phyloP scores from a whole-genome alignment of 768 basidiomycete genomes.

The Albatrellus ellisii region DNA sequence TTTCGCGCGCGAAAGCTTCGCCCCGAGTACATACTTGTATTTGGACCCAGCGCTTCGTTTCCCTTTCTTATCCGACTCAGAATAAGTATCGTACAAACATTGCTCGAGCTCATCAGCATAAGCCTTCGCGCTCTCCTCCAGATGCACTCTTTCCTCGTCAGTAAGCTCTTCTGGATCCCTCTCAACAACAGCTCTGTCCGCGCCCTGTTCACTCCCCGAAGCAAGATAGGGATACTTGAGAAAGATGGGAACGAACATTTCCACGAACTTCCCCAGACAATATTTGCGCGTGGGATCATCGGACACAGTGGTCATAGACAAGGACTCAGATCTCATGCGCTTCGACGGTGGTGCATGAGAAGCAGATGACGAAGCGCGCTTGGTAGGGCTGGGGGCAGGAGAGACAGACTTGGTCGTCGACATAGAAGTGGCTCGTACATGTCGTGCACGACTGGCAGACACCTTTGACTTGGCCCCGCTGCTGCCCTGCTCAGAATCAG shows the following conservation, averaged over 20 bases:
- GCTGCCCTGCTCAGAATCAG: constrained; percentile 20
- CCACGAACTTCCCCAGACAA: constrained; percentile 64
- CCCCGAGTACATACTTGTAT: constrained; percentile 53
- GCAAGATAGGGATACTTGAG: constrained; percentile 50
- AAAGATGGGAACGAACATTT: constrained; percentile 60
- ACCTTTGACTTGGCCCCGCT: constrained; percentile 6
- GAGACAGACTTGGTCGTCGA: constrained; percentile 5
- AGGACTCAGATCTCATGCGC: constrained; percentile 31
- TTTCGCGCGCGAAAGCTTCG: neutral
- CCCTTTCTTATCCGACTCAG: constrained; percentile 64
- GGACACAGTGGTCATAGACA: no score
- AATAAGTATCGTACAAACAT: constrained; percentile 62
- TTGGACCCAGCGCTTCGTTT: constrained; percentile 52
- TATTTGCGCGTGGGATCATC: constrained; percentile 75
- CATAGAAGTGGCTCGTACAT: constrained; percentile 10
- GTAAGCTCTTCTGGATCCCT: constrained; percentile 41
- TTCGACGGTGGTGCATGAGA: constrained; percentile 30
- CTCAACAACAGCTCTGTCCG: constrained; percentile 17
- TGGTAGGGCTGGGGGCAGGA: constrained; percentile 1
- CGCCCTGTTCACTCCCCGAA: constrained; percentile 18
- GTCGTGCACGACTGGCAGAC: constrained; percentile 9
- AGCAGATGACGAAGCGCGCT: neutral
- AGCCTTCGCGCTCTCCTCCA: constrained; percentile 43
- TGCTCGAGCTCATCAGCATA: constrained; percentile 67
- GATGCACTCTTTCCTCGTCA: constrained; percentile 42